These are phyloP conservation scores for Sesbania bispinosa DNA, from an alignment of 306 rosid species.

Conservation along the genomic window DNA sequence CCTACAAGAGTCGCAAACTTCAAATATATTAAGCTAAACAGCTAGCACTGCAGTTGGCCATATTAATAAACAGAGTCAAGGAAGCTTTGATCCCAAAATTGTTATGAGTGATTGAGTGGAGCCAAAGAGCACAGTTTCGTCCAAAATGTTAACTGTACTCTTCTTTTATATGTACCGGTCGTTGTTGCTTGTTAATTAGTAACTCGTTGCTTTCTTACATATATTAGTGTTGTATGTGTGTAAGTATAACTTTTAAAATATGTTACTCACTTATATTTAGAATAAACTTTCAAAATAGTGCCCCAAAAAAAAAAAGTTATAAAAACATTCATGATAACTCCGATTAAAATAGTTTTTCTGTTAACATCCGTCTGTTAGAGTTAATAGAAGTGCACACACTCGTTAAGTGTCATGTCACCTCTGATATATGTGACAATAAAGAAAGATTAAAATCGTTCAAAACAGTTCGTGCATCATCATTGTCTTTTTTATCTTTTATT, in stretches of 20 bases:
- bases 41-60: background rate
- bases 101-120: background rate
- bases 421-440: no score
- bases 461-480: no score
- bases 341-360: no score
- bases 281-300: no score
- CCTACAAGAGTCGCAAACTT: background rate
- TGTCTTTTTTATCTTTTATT: no score
- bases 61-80: background rate
- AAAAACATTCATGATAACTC: no score
- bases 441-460: no score
- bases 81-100: background rate
- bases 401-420: no score
- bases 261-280: no score
- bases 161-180: background rate
- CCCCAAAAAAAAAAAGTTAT: no score
- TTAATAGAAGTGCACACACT: no score
- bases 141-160: background rate
- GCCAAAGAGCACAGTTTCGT: background rate
- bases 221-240: background rate
- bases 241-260: background rate
- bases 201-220: background rate
- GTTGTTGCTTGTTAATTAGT: background rate
- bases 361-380: no score
- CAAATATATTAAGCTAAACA: background rate